phyloP scores from a whole-genome alignment of 345 rosid species.

The Lepidium didymum region DNA sequence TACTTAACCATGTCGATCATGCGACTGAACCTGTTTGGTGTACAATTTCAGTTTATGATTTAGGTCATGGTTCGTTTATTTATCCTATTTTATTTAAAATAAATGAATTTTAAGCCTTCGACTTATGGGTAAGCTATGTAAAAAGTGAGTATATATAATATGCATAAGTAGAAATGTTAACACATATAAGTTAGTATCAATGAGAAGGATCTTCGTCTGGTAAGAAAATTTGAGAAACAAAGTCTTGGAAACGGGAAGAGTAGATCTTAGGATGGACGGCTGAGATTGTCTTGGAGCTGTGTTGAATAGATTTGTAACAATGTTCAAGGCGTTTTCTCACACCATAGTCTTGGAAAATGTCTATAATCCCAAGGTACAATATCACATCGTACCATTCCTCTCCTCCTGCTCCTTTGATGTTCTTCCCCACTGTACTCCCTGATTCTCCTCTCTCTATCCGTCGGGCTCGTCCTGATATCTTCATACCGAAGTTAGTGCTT shows the following conservation, averaged over 20 bases:
- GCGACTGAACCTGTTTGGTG: not conserved
- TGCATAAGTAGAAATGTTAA: not conserved
- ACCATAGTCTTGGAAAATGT: constrained; percentile 38
- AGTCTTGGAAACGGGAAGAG: constrained; percentile 48
- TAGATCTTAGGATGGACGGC: constrained; percentile 47
- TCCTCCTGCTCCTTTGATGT: constrained; percentile 3
- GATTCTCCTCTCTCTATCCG: constrained; percentile 13
- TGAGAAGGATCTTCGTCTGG: constrained; percentile 26
- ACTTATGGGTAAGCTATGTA: not conserved
- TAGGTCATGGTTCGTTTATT: no score
- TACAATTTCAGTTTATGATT: no score
- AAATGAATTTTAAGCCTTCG: no score
- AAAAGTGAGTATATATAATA: not conserved
- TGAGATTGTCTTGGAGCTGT: constrained; percentile 41
- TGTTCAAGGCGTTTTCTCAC: constrained; percentile 48
- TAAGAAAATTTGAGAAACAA: constrained; percentile 36
- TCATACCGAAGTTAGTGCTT: constrained; percentile 30
- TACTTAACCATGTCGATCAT: not conserved
- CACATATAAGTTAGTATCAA: not conserved
- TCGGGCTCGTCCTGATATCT: constrained; percentile 43
- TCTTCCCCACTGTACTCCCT: constrained; percentile 11
- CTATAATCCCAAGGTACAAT: constrained; percentile 41
- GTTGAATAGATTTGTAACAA: constrained; percentile 45
- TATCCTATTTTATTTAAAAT: no score
- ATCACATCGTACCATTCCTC: constrained; percentile 32